A percentile compares a stretch with the other conserved stretches of the same genome.
phyloP scores from a whole-genome alignment of 2,329 filamentous ascomycete species.

The Diaporthe sp. region DNA sequence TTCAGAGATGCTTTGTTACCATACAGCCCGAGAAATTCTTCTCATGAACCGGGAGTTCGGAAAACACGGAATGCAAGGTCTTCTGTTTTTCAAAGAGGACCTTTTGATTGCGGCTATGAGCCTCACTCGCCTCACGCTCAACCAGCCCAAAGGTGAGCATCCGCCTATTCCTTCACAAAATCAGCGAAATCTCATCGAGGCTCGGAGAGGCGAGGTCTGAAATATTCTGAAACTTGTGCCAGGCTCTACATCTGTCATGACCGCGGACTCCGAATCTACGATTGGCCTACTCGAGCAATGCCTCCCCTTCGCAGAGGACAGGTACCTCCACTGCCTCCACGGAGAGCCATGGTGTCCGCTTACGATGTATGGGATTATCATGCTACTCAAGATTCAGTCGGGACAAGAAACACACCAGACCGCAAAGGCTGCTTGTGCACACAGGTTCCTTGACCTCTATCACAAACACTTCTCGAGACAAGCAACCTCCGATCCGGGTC shows the following conservation, averaged over 20 bases:
- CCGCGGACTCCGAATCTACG: neutral
- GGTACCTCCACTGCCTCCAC: slow-evolving; percentile 43
- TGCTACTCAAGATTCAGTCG: slow-evolving; percentile 43
- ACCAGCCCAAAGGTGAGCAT: neutral
- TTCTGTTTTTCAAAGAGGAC: neutral
- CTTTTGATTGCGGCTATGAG: neutral
- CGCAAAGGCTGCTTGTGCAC: neutral
- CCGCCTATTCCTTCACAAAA: neutral
- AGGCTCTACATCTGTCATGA: neutral
- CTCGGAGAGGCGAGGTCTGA: too few species aligned
- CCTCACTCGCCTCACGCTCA: neutral
- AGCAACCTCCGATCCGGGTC: neutral
- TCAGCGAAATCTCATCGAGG: too few species aligned
- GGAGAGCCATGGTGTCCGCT: slow-evolving; percentile 46
- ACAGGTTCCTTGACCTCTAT: neutral
- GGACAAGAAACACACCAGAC: neutral
- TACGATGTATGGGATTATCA: slow-evolving; percentile 44
- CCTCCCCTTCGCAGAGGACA: slow-evolving; percentile 43
- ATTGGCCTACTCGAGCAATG: slow-evolving; percentile 40
- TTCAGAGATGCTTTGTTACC: neutral
- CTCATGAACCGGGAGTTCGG: neutral
- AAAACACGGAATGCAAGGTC: neutral
- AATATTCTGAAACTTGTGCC: neutral
- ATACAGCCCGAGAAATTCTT: neutral
- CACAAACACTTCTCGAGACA: neutral